Evolutionary conservation across 2,329 filamentous ascomycete genomes (phyloP).

Genomic region (Septoria petroselini): DNA sequence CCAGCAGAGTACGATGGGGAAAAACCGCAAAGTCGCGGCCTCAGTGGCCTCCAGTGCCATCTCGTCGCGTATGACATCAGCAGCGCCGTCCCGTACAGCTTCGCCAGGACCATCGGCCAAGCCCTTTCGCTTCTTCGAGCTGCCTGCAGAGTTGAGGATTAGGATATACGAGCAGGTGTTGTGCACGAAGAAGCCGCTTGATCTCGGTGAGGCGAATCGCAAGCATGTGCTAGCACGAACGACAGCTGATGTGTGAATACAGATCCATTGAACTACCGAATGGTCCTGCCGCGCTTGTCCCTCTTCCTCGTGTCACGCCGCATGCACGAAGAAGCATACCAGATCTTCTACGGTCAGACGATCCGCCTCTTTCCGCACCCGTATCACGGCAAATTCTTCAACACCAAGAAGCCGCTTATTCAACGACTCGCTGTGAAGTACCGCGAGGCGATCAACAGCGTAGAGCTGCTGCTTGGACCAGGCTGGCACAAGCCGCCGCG

Average conservation of each 20-base stretch:
- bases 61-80: conserved; percentile 28
- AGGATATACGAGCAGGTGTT: conserved; percentile 67
- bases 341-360: conserved; percentile 63
- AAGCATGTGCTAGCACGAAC: not conserved
- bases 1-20: conserved; percentile 28
- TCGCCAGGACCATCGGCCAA: conserved; percentile 27
- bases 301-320: conserved; percentile 61
- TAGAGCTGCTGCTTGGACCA: conserved; percentile 70
- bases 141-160: conserved; percentile 68
- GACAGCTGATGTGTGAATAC: not conserved
- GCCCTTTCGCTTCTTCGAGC: conserved; percentile 63
- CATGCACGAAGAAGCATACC: conserved; percentile 61
- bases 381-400: conserved; percentile 63
- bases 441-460: conserved; percentile 57
- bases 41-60: conserved; percentile 22
- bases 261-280: conserved; percentile 63
- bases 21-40: conserved; percentile 17
- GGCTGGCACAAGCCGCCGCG: conserved; percentile 69
- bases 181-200: conserved; percentile 55
- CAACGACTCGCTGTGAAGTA: conserved; percentile 62
- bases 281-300: conserved; percentile 55
- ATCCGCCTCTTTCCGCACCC: conserved; percentile 67
- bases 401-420: conserved; percentile 69
- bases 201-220: conserved; percentile 48
- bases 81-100: conserved; percentile 27